A percentile compares a stretch with the other conserved stretches of the same genome.
phyloP scores from a whole-genome alignment of 1,284 basidiomycete species.

The Amylostereum chailletii region DNA sequence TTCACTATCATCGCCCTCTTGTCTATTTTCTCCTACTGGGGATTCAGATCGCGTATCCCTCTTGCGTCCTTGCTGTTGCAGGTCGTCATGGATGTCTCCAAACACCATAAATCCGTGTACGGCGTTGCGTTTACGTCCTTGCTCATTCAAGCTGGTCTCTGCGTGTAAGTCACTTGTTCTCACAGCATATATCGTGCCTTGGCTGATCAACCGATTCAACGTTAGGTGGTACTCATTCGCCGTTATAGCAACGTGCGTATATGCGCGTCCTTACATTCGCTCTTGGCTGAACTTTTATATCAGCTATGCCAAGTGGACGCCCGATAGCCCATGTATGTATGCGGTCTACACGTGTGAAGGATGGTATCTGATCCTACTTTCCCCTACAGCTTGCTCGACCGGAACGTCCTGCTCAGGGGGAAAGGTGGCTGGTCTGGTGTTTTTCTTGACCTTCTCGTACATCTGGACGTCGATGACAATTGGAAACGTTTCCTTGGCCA shows the following conservation, averaged over 20 bases:
- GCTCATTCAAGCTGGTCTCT: slow-evolving; percentile 60
- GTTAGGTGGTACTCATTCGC: slow-evolving; percentile 66
- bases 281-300: too few species aligned
- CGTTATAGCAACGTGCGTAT: slow-evolving; percentile 53
- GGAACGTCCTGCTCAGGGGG: slow-evolving; percentile 40
- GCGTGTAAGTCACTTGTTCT: slow-evolving; percentile 40
- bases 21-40: slow-evolving; percentile 58
- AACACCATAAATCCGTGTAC: slow-evolving; percentile 77
- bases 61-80: slow-evolving; percentile 73
- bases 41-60: slow-evolving; percentile 67
- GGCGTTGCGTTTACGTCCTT: slow-evolving; percentile 68
- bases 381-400: slow-evolving; percentile 24
- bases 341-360: slow-evolving; percentile 15
- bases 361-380: neutral
- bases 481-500: slow-evolving; percentile 71
- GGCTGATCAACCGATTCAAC: too few species aligned
- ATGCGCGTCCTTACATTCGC: slow-evolving; percentile 2
- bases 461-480: slow-evolving; percentile 79
- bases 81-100: slow-evolving; percentile 76
- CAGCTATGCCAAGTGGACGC: neutral
- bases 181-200: too few species aligned
- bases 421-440: slow-evolving; percentile 62
- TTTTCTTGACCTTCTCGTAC: slow-evolving; percentile 77
- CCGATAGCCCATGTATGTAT: slow-evolving; percentile 36
- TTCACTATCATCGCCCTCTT: slow-evolving; percentile 65